A percentile compares a stretch with the other conserved stretches of the same genome.
phyloP scores from a whole-genome alignment of 2,329 filamentous ascomycete species.

The Neoascochyta sp. region DNA sequence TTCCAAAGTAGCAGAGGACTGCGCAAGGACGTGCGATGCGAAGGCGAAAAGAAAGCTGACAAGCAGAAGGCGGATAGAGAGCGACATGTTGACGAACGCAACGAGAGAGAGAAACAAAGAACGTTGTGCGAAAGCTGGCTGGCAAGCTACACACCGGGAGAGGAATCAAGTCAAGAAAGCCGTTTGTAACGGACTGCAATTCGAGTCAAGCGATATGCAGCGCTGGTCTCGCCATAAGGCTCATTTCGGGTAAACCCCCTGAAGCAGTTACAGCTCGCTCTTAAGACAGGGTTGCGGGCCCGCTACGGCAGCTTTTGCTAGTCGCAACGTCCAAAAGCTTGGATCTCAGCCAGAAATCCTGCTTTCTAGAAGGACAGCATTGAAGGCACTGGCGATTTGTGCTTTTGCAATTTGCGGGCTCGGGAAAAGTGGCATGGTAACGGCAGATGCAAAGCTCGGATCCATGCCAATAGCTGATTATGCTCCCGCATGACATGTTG shows the following conservation, averaged over 20 bases:
- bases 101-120: constrained; percentile 13
- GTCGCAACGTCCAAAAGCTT: no score
- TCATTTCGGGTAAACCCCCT: constrained; percentile 36
- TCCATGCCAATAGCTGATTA: constrained; percentile 21
- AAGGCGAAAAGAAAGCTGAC: constrained; percentile 27
- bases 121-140: constrained; percentile 10
- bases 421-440: constrained; percentile 7
- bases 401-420: constrained; percentile 29
- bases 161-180: constrained; percentile 12
- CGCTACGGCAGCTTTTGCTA: no score
- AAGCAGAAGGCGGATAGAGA: constrained; percentile 34
- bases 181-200: constrained; percentile 12
- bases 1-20: constrained; percentile 21
- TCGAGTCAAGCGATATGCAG: constrained; percentile 14
- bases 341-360: constrained; percentile 19
- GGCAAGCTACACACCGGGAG: constrained; percentile 10
- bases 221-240: constrained; percentile 21
- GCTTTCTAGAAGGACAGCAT: constrained; percentile 15
- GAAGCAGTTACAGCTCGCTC: constrained; percentile 20
- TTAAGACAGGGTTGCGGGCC: constrained; percentile 20
- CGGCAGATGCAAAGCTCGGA: constrained; percentile 18
- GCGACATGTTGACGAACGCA: constrained; percentile 29
- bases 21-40: constrained; percentile 25
- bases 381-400: constrained; percentile 11
- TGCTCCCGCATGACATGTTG: no score